Evolutionary conservation across 192 early-diverging fungal genomes (phyloP).

Genomic region (Backusella morwellensis): DNA sequence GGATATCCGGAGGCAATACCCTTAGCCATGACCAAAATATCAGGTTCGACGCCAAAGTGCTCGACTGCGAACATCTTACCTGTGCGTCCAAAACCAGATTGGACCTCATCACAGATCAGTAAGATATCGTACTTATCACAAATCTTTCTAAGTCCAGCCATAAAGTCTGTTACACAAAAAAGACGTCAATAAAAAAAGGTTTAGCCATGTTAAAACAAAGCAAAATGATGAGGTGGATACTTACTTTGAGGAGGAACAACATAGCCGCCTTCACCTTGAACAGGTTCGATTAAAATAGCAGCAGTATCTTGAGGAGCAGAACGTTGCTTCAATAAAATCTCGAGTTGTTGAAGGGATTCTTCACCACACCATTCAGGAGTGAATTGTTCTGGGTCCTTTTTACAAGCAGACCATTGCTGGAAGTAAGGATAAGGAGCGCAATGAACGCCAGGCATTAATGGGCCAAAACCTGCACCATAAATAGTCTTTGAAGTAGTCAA

Average conservation of each 20-base stretch:
- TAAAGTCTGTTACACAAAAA: constrained; percentile 24
- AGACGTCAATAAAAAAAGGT: not conserved
- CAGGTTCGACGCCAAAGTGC: constrained; percentile 35
- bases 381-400: constrained; percentile 27
- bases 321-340: constrained; percentile 39
- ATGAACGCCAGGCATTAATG: constrained; percentile 45
- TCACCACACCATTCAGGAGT: constrained; percentile 32
- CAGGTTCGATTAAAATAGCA: constrained; percentile 41
- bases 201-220: not conserved
- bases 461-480: constrained; percentile 38
- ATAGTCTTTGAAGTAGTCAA: constrained; percentile 46
- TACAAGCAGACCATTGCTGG: constrained; percentile 36
- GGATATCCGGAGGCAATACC: constrained; percentile 47
- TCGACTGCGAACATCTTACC: constrained; percentile 48
- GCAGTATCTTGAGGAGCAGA: constrained; percentile 41
- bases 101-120: constrained; percentile 43
- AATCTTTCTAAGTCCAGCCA: constrained; percentile 31
- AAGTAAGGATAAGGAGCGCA: constrained; percentile 40
- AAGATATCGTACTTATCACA: constrained; percentile 42
- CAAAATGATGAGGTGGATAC: not conserved
- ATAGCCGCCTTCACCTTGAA: constrained; percentile 46
- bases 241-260: constrained; percentile 40
- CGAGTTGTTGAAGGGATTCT: constrained; percentile 37
- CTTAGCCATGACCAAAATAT: constrained; percentile 48
- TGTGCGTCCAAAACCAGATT: constrained; percentile 44